phyloP scores from a whole-genome alignment of 108 stramenopile species.

The Stephanodiscus triporus region DNA sequence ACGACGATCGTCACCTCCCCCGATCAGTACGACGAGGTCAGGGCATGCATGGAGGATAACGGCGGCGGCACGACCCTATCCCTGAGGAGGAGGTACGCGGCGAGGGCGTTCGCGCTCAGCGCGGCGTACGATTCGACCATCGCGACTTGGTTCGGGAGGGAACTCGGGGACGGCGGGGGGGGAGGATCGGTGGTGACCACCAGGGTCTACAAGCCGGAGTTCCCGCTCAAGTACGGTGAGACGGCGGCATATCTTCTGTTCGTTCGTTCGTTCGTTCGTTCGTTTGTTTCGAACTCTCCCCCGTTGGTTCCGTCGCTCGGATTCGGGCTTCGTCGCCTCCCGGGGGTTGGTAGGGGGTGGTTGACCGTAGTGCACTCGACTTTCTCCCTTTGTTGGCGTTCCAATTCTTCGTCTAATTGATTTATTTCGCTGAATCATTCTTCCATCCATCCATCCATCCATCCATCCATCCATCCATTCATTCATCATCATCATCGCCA shows the following conservation, averaged over 20 bases:
- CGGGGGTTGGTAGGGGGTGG: too few species aligned
- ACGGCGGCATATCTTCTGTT: too few species aligned
- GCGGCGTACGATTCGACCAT: slow-evolving; percentile 95
- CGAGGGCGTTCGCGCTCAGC: slow-evolving; percentile 90
- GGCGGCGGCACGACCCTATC: slow-evolving; percentile 86
- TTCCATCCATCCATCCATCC: too few species aligned
- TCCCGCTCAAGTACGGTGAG: slow-evolving; percentile 92
- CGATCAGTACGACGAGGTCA: slow-evolving; percentile 86
- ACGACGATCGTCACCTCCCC: slow-evolving; percentile 93
- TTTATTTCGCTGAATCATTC: too few species aligned
- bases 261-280: neutral
- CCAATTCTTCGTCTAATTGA: too few species aligned
- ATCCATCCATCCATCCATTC: too few species aligned
- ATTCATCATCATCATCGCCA: neutral
- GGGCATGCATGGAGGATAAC: slow-evolving; percentile 72
- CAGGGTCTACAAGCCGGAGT: slow-evolving; percentile 89
- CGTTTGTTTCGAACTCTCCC: too few species aligned
- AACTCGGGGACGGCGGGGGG: slow-evolving; percentile 58
- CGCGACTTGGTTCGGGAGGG: slow-evolving; percentile 86
- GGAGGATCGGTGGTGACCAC: slow-evolving; percentile 75
- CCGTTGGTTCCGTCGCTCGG: slow-evolving; percentile 42
- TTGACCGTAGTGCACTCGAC: too few species aligned
- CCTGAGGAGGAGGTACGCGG: slow-evolving; percentile 85
- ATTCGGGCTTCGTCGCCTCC: too few species aligned
- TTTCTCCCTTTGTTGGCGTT: too few species aligned